A percentile compares a stretch with the other conserved stretches of the same genome.
phyloP scores from a whole-genome alignment of 805 yeast species.

The Barnettozyma wickerhamii region DNA sequence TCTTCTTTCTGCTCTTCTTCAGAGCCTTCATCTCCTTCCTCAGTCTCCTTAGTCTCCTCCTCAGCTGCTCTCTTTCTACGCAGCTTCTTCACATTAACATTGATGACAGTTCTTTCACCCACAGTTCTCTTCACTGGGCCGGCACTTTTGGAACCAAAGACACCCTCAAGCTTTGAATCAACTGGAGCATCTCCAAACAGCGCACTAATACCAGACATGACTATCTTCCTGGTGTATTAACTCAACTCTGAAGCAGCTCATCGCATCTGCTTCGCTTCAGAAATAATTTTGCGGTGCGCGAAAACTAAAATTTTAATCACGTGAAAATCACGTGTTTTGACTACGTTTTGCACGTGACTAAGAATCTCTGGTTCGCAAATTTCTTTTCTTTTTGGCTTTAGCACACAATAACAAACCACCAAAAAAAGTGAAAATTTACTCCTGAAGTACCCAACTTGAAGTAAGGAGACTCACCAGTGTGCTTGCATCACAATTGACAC shows the following conservation, averaged over 20 bases:
- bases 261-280: too few species aligned
- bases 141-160: conserved; percentile 35
- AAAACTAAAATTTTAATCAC: conserved; percentile 1
- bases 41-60: conserved; percentile 13
- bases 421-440: not conserved
- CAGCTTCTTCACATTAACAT: conserved; percentile 12
- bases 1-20: conserved; percentile 21
- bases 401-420: not conserved
- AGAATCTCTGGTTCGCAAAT: too few species aligned
- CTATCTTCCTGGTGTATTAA: too few species aligned
- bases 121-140: conserved; percentile 45
- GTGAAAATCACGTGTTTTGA: too few species aligned
- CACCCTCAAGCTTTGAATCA: conserved; percentile 29
- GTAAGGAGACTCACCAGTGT: too few species aligned
- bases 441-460: too few species aligned
- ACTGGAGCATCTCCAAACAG: conserved; percentile 30
- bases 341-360: too few species aligned
- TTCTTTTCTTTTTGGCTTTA: too few species aligned
- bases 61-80: conserved; percentile 6
- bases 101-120: conserved; percentile 31
- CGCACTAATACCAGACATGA: conserved; percentile 30
- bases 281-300: too few species aligned
- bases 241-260: conserved; percentile 16
- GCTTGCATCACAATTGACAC: not conserved
- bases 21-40: conserved; percentile 21